Evolutionary conservation across 177 flowering plant species (phyloP).

Genomic region (Vitis hybrid): DNA sequence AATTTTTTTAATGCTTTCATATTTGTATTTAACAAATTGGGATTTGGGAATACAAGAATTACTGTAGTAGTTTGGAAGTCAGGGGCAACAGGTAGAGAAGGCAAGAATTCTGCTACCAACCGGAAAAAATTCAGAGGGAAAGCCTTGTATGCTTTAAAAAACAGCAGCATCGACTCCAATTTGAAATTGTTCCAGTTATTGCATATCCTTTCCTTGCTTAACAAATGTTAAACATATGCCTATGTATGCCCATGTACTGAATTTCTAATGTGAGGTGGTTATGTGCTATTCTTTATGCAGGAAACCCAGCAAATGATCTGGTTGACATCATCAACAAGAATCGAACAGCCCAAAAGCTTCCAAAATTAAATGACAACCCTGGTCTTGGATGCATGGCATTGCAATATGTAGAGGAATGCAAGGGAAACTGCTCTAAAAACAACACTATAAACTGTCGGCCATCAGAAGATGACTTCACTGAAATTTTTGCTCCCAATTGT

Average conservation of each 20-base stretch:
- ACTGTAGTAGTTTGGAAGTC: too few species aligned
- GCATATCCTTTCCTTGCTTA: too few species aligned
- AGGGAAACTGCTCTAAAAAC: constrained; percentile 60
- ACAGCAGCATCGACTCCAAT: too few species aligned
- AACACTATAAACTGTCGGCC: constrained; percentile 53
- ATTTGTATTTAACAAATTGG: too few species aligned
- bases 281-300: constrained; percentile 29
- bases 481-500: constrained; percentile 86
- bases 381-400: constrained; percentile 93
- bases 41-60: too few species aligned
- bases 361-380: constrained; percentile 48
- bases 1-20: too few species aligned
- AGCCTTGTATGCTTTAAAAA: too few species aligned
- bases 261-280: neutral
- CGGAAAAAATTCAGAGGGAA: too few species aligned
- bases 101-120: too few species aligned
- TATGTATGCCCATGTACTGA: neutral
- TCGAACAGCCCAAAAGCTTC: constrained; percentile 61
- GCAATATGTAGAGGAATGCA: constrained; percentile 66
- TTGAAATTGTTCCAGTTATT: too few species aligned
- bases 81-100: too few species aligned
- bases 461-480: constrained; percentile 70
- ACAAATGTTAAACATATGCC: neutral
- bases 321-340: constrained; percentile 70
- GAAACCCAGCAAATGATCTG: constrained; percentile 76